phyloP scores from a whole-genome alignment of 2,329 filamentous ascomycete genomes.

The Arachnomyces sp. region DNA sequence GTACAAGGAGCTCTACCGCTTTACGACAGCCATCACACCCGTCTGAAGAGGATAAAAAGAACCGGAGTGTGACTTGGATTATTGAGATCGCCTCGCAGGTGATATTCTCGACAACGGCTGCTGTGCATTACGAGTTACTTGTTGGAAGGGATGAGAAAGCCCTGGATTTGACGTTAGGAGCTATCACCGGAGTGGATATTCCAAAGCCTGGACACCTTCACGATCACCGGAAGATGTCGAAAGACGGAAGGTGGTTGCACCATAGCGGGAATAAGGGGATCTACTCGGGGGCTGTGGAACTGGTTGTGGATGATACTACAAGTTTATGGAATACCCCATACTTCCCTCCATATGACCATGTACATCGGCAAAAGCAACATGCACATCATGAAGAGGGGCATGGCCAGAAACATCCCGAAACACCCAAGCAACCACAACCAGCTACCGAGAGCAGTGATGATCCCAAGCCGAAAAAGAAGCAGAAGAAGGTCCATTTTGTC shows the following conservation, averaged over 20 bases:
- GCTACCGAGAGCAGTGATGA: slow-evolving; percentile 13
- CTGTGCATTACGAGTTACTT: slow-evolving; percentile 79
- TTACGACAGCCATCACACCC: slow-evolving; percentile 51
- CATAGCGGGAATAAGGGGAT: slow-evolving; percentile 62
- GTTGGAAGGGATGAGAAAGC: slow-evolving; percentile 81
- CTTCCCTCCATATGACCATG: slow-evolving; percentile 55
- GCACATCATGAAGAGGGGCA: slow-evolving; percentile 11
- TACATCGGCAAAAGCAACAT: slow-evolving; percentile 32
- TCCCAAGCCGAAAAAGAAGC: slow-evolving; percentile 41
- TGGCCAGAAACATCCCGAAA: slow-evolving; percentile 12
- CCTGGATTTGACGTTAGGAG: slow-evolving; percentile 51
- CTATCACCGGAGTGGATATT: slow-evolving; percentile 46
- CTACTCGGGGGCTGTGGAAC: slow-evolving; percentile 68
- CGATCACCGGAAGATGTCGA: slow-evolving; percentile 60
- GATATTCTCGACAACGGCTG: slow-evolving; percentile 81
- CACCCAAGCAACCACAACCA: slow-evolving; percentile 3
- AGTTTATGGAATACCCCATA: slow-evolving; percentile 88
- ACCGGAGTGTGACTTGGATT: slow-evolving; percentile 67
- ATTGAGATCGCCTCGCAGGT: slow-evolving; percentile 89
- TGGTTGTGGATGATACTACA: slow-evolving; percentile 80
- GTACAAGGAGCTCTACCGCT: slow-evolving; percentile 19
- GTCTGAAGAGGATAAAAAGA: slow-evolving; percentile 17
- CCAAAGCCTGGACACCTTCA: slow-evolving; percentile 60
- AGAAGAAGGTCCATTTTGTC: slow-evolving; percentile 80
- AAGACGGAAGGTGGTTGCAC: slow-evolving; percentile 45